Conservation (phyloP, 192 early-diverging fungal species). For the Polychytrium aggregatum region DNA sequence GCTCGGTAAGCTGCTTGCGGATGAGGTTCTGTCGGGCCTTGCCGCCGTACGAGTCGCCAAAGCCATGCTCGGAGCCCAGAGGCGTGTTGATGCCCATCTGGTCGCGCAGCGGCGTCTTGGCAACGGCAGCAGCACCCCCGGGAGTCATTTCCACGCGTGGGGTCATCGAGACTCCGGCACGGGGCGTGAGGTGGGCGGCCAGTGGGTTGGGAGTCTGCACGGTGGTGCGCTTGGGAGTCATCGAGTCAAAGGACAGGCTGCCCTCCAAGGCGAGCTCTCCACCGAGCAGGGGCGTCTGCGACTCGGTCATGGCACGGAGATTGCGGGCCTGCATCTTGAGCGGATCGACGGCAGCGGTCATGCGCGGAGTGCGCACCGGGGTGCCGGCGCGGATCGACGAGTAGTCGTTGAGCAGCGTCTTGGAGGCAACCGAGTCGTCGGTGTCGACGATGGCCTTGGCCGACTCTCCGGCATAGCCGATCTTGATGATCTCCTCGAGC, state of each 20-base stretch:
- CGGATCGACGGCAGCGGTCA: conserved; percentile 38
- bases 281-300: conserved; percentile 80
- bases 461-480: conserved; percentile 70
- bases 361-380: conserved; percentile 57
- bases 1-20: conserved; percentile 58
- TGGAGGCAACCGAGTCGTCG: conserved; percentile 45
- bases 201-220: conserved; percentile 78
- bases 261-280: conserved; percentile 42
- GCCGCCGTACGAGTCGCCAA: conserved; percentile 41
- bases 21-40: conserved; percentile 41
- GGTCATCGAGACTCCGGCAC: conserved; percentile 12
- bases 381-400: conserved; percentile 17
- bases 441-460: conserved; percentile 58
- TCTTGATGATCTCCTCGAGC: conserved; percentile 83
- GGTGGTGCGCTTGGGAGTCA: conserved; percentile 39
- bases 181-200: conserved; percentile 26
- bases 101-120: conserved; percentile 20
- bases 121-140: conserved; percentile 6
- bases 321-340: conserved; percentile 75
- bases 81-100: conserved; percentile 55
- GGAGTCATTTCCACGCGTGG: conserved; percentile 14
- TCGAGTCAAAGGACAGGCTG: conserved; percentile 50
- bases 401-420: conserved; percentile 66
- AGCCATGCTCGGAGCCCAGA: conserved; percentile 37
- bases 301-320: conserved; percentile 56